phyloP scores from a whole-genome alignment of 495 filamentous ascomycete genomes.

The Neurospora sp. region DNA sequence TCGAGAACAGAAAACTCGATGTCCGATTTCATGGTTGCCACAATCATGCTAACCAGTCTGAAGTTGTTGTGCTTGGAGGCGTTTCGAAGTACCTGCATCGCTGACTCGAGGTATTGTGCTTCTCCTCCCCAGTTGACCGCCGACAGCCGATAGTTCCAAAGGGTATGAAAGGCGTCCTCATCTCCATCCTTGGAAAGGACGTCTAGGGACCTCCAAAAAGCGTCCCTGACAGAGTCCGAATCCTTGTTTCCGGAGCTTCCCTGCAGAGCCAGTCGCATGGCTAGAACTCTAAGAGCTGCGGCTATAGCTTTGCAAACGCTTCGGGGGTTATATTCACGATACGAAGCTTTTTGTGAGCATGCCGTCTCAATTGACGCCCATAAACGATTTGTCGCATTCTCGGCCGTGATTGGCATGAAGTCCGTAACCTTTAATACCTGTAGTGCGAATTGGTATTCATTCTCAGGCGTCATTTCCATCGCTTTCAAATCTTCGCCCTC shows the following conservation, averaged over 20 bases:
- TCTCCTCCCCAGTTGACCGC: neutral
- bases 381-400: neutral
- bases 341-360: neutral
- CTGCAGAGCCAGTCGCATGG: neutral
- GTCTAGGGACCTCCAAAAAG: neutral
- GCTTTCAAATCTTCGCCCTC: neutral
- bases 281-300: neutral
- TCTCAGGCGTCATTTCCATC: too few relatives aligned
- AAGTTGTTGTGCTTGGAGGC: neutral
- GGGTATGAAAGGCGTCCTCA: neutral
- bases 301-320: neutral
- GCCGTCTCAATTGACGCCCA: neutral
- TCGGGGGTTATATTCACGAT: too few relatives aligned
- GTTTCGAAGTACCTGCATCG: neutral
- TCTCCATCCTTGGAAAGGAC: neutral
- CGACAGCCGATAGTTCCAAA: neutral
- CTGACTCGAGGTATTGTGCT: neutral
- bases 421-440: rapidly evolving
- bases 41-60: neutral
- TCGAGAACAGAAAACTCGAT: neutral
- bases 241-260: neutral
- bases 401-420: neutral
- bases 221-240: neutral
- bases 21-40: neutral
- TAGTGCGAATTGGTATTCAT: neutral